Evolutionary conservation across 108 stramenopile species (phyloP).

Genomic region (Epipyxis sp.): DNA sequence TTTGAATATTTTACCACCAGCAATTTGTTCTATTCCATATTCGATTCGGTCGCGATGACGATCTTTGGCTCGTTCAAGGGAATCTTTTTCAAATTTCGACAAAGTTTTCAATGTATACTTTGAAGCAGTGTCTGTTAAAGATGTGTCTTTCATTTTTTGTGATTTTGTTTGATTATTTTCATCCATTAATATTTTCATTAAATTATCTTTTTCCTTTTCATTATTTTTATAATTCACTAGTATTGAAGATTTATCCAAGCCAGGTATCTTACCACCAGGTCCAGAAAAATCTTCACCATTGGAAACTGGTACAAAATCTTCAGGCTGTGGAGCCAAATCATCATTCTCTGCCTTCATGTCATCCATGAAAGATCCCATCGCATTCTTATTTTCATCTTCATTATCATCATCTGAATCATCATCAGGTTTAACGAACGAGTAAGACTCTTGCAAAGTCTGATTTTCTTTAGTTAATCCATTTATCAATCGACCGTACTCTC

Average conservation of each 20-base stretch:
- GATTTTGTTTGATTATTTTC: not conserved
- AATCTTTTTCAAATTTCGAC: slow-evolving; percentile 43
- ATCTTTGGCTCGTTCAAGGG: slow-evolving; percentile 38
- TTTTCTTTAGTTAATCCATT: not conserved
- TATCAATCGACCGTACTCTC: not conserved
- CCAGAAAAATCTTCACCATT: no score
- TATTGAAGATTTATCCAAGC: not conserved
- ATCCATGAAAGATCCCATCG: not conserved
- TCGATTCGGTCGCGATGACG: not conserved
- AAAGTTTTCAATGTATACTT: not conserved
- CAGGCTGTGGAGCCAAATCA: not conserved
- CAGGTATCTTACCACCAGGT: not conserved
- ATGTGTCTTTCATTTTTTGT: no score
- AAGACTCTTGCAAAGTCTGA: not conserved
- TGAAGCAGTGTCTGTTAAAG: not conserved
- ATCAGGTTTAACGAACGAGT: not conserved
- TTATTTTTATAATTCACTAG: not conserved
- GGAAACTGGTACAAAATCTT: no score
- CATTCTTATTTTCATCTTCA: no score
- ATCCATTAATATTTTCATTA: not conserved
- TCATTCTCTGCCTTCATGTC: not conserved
- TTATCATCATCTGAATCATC: not conserved
- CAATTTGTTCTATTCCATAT: slow-evolving; percentile 40
- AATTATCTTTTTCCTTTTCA: not conserved
- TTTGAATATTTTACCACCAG: slow-evolving; percentile 49